phyloP scores from a whole-genome alignment of 2,329 filamentous ascomycete genomes.

The Colletotrichum viniferum region DNA sequence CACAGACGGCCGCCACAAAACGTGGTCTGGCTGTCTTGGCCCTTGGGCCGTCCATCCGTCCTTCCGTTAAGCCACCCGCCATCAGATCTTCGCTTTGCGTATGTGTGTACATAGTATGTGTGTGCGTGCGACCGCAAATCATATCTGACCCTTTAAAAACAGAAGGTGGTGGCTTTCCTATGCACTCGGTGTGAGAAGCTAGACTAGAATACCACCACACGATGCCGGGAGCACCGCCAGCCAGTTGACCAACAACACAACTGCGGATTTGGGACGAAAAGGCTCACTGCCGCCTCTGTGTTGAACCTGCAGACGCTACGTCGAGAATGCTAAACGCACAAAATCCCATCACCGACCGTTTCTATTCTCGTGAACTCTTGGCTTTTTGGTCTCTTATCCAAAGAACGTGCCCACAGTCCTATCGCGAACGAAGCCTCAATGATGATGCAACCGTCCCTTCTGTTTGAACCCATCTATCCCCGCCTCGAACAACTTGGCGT shows the following conservation, averaged over 20 bases:
- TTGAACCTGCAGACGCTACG: not conserved
- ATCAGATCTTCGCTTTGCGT: not conserved
- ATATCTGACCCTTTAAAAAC: not conserved
- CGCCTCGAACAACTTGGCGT: not conserved
- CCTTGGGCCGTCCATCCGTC: not conserved
- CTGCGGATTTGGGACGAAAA: not conserved
- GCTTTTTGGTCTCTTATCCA: not conserved
- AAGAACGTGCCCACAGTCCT: not conserved
- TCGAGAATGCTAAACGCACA: not conserved
- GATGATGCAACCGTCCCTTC: not conserved
- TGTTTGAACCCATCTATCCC: not conserved
- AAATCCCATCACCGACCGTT: not conserved
- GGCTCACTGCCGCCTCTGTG: not conserved
- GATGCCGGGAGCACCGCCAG: not conserved
- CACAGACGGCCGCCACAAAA: not conserved
- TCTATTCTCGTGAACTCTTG: constrained; percentile 10
- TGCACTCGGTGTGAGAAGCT: not conserved
- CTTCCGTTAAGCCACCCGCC: not conserved
- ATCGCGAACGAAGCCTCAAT: not conserved
- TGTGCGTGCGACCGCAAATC: not conserved
- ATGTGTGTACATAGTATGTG: not conserved
- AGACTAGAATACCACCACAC: not conserved
- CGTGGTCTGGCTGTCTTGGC: constrained; percentile 3
- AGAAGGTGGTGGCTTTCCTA: not conserved
- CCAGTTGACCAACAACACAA: not conserved